Evolutionary conservation across 495 filamentous ascomycete species (phyloP), one percentile per base, ranked within the genome.

Genomic region (Patellaria atrata): DNA sequence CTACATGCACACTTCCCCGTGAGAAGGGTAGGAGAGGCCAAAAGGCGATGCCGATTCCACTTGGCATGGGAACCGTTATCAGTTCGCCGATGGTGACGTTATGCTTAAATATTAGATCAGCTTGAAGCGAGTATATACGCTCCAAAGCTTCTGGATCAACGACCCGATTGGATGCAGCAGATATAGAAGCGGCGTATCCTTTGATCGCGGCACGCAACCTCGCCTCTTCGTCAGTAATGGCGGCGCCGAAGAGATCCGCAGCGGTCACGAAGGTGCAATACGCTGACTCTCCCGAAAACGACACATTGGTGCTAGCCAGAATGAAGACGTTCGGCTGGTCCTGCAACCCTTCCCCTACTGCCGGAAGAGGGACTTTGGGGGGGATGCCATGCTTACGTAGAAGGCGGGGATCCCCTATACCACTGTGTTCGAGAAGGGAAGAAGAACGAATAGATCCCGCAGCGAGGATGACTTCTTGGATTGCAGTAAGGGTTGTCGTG

Each of bases 101-200:
- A 6, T 10, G 10, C 5, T 25, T 30, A 20, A 45, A 41, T 9
- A 45, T 39, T 4, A 45, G 23, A 22, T 45, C 42, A 2, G 39
- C 33, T 24, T 42, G 39, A 4, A 30, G 24, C 7, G 6, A 29
- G 5, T 32, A 30, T 10, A 42, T 24, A 15, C 11, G 5, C 34
- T 42, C 28, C 9, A 34, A 14, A 3, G 22, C 15, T 37, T 72
- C 22, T 22, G 48, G 26, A 13, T 24, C n/a, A 54, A 55, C 8
- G 54, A 47, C 20, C 54, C 60, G 17, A 61, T 59, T 22, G 49
- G 30, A 21, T 54, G 55, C n/a, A 48, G 57, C 12, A 56, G 43
- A 10, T 51, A 58, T 20, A 52, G 41, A 27, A 48, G 52, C 15
- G 27, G 42, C 33, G 39, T 49, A 29, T 50, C 55, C 4, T 47